phyloP scores from a whole-genome alignment of 306 rosid species.

The Cicer arietinum region DNA sequence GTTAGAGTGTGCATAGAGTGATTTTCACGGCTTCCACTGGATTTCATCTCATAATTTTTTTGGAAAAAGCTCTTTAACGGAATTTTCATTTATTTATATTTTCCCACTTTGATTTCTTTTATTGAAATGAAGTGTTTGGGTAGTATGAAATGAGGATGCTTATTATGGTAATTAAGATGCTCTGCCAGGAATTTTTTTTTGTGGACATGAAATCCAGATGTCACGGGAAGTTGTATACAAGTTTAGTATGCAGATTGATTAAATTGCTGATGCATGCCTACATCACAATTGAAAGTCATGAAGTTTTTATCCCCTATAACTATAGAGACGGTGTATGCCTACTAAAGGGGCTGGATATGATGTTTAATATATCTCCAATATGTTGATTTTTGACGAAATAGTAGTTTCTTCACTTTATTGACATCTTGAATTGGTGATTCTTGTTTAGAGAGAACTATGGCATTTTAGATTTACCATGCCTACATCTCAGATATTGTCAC shows the following conservation, averaged over 20 bases:
- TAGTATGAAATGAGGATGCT: neutral
- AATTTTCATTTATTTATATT: neutral
- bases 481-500: neutral
- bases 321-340: slow-evolving; percentile 23
- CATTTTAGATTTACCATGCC: neutral
- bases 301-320: slow-evolving; percentile 18
- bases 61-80: neutral
- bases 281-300: slow-evolving; percentile 16
- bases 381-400: slow-evolving; percentile 31
- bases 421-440: neutral
- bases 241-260: slow-evolving; percentile 8
- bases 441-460: slow-evolving; percentile 3
- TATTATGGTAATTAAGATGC: slow-evolving; percentile 12
- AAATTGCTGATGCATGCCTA: neutral
- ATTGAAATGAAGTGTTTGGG: neutral
- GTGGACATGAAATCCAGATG: neutral
- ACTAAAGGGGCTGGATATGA: neutral
- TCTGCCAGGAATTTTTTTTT: neutral
- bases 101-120: neutral
- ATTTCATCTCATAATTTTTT: slow-evolving; percentile 8
- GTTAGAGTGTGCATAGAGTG: slow-evolving; percentile 8
- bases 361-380: slow-evolving; percentile 2
- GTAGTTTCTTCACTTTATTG: slow-evolving; percentile 2
- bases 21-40: neutral
- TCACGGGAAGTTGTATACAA: slow-evolving; percentile 1